Evolutionary conservation across 148 eudicot genomes (phyloP), one percentile per base, ranked within the genome.

Genomic region (Limonium bicolor): DNA sequence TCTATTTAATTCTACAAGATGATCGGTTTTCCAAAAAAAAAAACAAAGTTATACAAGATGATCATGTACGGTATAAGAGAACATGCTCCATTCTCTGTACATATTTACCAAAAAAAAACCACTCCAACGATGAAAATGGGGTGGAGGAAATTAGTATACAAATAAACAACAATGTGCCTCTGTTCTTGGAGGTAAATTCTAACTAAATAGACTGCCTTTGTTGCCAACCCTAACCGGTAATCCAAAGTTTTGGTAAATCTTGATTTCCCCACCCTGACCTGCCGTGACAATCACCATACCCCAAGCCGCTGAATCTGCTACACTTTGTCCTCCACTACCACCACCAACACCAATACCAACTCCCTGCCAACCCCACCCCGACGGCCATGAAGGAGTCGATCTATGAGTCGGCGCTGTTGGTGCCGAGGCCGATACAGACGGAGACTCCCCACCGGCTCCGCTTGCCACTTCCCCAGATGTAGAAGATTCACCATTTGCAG

Each of bases 201-300:
- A 43, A 43, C 31, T 43, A 43, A n/a, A 43, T 31, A 43, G 16
- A 43, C 11, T 43, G 19, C 27, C 27, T n/a, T 43, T 28, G 19
- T 24, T 43, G 18, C 48, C 48, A 25, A 72, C 70, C 49, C 94
- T 71, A 40, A 80, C 64, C 3, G 95, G 95, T 59, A 76, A 45
- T 17, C 96, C 96, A 46, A 78, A 87, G 44, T 87, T 87, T 51
- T 78, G 96, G 56, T 72, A 87, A 16, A 82, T 76, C 54, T 78
- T 76, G 39, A 87, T 82, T 67, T 87, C 85, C 7, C 96, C 96
- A 55, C 72, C 52, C 7, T 73, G 69, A 18, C 88, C 78, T 28
- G 96, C 96, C 2, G 94, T 76, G 36, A 82, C 96, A 26, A 82
- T 76, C 36, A 82, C 94, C 71, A 82, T 70, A 27, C 94, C 88